Base-by-base conservation (phyloP, 805 yeast genomes). In the Wickerhamiella australiensis region DNA sequence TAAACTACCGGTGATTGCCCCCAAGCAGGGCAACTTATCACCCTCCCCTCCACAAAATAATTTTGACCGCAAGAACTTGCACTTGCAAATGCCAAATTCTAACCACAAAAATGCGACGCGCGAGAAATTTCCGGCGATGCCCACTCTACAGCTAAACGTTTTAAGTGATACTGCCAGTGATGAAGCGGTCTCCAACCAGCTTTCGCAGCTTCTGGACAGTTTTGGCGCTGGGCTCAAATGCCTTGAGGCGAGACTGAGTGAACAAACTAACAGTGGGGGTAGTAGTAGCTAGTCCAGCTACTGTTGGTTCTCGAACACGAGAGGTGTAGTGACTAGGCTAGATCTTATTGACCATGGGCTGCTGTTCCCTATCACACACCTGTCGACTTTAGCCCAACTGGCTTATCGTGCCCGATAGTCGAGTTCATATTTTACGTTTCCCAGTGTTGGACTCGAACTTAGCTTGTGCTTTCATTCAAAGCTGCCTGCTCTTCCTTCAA, bases 121-220 rank as follows among this genome's bases (percentile, higher is more conserved):
- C 29, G 38, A 36, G 11, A 33, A 45, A 51, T 61, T 61, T 53
- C 65, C 65, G 3, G 53, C 54, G 5, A 53, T 63, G 41, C 71
- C 71, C 6, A 54, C 51, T 18, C 47, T 69, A 13, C 67, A 69
- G 53, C 40, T 64, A 51, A 52, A 57, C 26, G 58, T 67, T 46
- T 54, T 70, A 53, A 54, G 66, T 43, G 72, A 70, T 53, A 57
- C 63, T 33, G 62, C 70, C 6, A 67, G 71, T 2, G 57, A 60
- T 41, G 57, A 57, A 5, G 59, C 57, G 12, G 59, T 67, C 6
- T 54, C 61, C 17, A 56, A 55, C 12, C 68, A 68, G 46, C 55
- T 69, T 36, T 59, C 57, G 21, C 52, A 52, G 27, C 55, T 69
- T 37, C 54, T 69, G 18, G 55, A 50, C 12, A 57, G 63, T 7